Base-by-base conservation (phyloP, 2,329 filamentous ascomycete genomes). In the Colletotrichum karsti region DNA sequence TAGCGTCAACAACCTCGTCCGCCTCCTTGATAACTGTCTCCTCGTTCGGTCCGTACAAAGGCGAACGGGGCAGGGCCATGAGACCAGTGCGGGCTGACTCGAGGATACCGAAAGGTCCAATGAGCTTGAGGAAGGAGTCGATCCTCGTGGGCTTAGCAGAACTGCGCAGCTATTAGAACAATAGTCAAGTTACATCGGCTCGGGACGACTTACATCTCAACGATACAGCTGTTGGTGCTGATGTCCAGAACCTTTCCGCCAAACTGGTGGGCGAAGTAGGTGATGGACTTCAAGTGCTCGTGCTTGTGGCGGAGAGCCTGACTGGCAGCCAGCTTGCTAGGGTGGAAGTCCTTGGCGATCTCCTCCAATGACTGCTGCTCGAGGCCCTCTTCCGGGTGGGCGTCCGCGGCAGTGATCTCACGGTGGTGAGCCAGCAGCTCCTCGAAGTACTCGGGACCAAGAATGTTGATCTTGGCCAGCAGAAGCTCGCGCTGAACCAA, bases 391-490 rank as follows among this genome's bases (percentile, higher is more conserved):
- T 76, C 72, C 5, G 74, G 71, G 63, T 93, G 90, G 35, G 79
- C 72, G 7, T 71, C 75, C 33, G 79, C 79, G 18, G 84, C 81
- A 26, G 86, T 86, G 61, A 98, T 97, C 83, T 98, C 96, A 67
- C 95, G 91, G 82, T 99, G 96, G 81, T 99, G 96, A 62, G 94
- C 92, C 72, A 98, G 90, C 63, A 99, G 88, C 83, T 99, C 96
- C 83, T 98, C 95, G 75, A 98, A 99, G 83, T 97, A 98, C 85
- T 99, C 96, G 6, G 96, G 96, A 1, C 96, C 96, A 39, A 99
- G 88, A 69, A 97, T 97, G 80, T 95, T 97, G 82, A 99, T 89
- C 86, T 99, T 99, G 75, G 96, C 95, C 39, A 99, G 90, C 8
- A 99, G 88, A 30, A 99, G 87, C 82, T 99, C 96, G 70, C 96